Evolutionary conservation across 148 eudicot species (phyloP), one percentile per base, ranked within the genome.

Genomic region (Mesembryanthemum crystallinum): DNA sequence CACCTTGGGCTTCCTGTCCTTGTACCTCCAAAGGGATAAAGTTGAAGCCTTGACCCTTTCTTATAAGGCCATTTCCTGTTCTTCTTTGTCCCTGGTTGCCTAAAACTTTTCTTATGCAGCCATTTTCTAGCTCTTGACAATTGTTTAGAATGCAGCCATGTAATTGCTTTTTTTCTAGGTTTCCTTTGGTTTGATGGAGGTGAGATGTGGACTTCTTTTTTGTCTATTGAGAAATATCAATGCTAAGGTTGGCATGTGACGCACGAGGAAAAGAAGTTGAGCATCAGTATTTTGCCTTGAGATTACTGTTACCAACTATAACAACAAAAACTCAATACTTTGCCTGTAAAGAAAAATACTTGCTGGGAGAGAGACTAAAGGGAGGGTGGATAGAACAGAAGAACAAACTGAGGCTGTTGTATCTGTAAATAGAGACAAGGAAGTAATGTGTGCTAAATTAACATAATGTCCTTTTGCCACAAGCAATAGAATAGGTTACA

Each of bases 21-120:
- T 28, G 77, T 77, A 24, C 85, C 59, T 17, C 85, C 82, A 61
- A 82, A 21, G 85, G 80, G 7, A 75, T 21, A 39, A 51, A 70
- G 27, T 35, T 15, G 52, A 71, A 45, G 45, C 65, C 21, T 43
- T 51, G n/a, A 43, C 67, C 77, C 73, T n/a, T 66, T 66, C 18
- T 37, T 5, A n/a, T 21, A 7, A 33, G 43, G 1, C 68, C 24
- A 7, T 75, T 5, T 69, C 5, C 39, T 68, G 75, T n/a, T 43
- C 54, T 23, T 37, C 69, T 66, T 66, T 25, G 35, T 39, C 47
- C 32, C 29, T 24, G 29, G 30, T 23, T 3, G n/a, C 30, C 32
- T 8, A 12, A 28, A 45, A 69, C 35, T 33, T 24, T n/a, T n/a
- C n/a, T n/a, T n/a, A n/a, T n/a, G n/a, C 3, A 0, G 12, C 52